These are phyloP conservation scores for Lactarius trivialis DNA, from an alignment of 768 basidiomycete species.

Conservation along the genomic window DNA sequence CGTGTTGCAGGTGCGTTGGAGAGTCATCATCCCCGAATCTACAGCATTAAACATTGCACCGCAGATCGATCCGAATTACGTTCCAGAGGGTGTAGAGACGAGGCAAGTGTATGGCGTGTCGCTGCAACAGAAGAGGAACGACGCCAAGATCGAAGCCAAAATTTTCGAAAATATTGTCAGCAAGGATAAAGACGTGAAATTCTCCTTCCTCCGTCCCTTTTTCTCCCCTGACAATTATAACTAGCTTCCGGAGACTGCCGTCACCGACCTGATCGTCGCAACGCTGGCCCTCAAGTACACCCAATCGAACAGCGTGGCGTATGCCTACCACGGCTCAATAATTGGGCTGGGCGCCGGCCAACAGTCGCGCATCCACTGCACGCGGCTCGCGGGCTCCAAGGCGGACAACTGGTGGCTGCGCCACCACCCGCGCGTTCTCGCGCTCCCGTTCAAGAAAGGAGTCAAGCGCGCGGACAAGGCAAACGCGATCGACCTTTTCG, in stretches of 20 bases:
- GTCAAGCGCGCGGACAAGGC: slow-evolving; percentile 98
- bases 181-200: slow-evolving; percentile 72
- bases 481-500: slow-evolving; percentile 96
- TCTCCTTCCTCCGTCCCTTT: not conserved
- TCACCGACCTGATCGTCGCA: slow-evolving; percentile 92
- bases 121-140: slow-evolving; percentile 86
- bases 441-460: slow-evolving; percentile 93
- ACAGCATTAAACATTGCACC: not conserved
- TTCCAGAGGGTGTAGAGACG: slow-evolving; percentile 76
- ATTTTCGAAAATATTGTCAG: slow-evolving; percentile 88
- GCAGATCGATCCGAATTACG: slow-evolving; percentile 85
- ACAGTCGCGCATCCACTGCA: slow-evolving; percentile 99
- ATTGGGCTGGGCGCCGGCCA: slow-evolving; percentile 97
- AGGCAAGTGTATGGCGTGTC: slow-evolving; percentile 92
- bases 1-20: slow-evolving; percentile 68
- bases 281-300: slow-evolving; percentile 98
- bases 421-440: slow-evolving; percentile 89
- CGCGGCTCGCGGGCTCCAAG: slow-evolving; percentile 92
- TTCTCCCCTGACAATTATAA: not conserved
- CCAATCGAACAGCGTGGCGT: slow-evolving; percentile 97
- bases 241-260: slow-evolving; percentile 67
- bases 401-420: slow-evolving; percentile 99
- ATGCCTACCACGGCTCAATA: slow-evolving; percentile 86
- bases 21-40: not conserved
- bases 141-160: slow-evolving; percentile 73